These are phyloP conservation scores for Dalbergia cultrata DNA, from an alignment of 306 rosid genomes.

Conservation along the genomic window DNA sequence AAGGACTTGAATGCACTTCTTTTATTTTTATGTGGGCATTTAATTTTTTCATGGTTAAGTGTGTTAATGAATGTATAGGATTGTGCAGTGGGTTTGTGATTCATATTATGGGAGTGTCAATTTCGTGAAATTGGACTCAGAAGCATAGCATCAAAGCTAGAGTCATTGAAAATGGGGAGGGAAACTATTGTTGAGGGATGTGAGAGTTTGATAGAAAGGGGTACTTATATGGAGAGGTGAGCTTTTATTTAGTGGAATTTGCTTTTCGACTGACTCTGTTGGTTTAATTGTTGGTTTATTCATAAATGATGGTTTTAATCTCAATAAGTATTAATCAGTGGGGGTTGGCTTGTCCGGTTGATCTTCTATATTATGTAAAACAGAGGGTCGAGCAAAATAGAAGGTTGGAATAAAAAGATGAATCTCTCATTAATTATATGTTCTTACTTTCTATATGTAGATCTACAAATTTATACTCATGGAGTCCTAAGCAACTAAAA, in stretches of 20 bases:
- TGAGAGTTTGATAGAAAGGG: not conserved
- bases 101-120: not conserved
- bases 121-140: not conserved
- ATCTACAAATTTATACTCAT: constrained; percentile 88
- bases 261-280: not conserved
- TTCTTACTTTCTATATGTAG: constrained; percentile 48
- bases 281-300: too few species aligned
- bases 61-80: not conserved
- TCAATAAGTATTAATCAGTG: not conserved
- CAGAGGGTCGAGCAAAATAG: constrained; percentile 6
- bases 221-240: not conserved
- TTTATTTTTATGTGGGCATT: not conserved
- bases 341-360: not conserved
- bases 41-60: not conserved
- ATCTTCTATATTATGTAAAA: not conserved
- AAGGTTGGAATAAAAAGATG: not conserved
- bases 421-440: not conserved
- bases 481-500: constrained; percentile 91
- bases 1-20: constrained; percentile 1
- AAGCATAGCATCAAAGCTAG: not conserved
- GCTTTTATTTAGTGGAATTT: not conserved
- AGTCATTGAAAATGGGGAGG: not conserved
- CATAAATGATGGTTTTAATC: not conserved
- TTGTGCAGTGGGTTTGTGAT: not conserved
- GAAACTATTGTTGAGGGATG: not conserved